Evolutionary conservation across 345 rosid species (phyloP).

Genomic region (Conringia planisiliqua): DNA sequence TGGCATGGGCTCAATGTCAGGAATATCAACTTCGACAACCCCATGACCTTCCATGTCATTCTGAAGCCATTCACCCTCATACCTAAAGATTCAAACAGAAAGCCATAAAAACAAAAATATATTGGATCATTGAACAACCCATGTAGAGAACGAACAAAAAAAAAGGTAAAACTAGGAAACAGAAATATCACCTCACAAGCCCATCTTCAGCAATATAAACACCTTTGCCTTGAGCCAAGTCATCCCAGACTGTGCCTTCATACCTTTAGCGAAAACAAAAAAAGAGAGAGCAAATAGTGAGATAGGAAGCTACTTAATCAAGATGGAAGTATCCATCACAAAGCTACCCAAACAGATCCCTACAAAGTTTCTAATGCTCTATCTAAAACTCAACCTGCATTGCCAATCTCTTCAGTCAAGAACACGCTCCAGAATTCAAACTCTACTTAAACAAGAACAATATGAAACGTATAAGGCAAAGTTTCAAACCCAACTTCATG

Average conservation of each 20-base stretch:
- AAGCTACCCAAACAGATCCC: slow-evolving; percentile 4
- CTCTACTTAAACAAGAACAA: background rate
- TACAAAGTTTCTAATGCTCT: background rate
- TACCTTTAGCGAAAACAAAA: slow-evolving; percentile 45
- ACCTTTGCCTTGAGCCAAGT: slow-evolving; percentile 94
- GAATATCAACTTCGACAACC: slow-evolving; percentile 86
- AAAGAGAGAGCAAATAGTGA: background rate
- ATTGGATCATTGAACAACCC: background rate
- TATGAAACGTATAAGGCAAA: background rate
- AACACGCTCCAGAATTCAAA: background rate
- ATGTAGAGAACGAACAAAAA: background rate
- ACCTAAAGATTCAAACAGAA: slow-evolving; percentile 41
- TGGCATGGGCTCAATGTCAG: slow-evolving; percentile 84
- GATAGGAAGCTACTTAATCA: slow-evolving; percentile 3
- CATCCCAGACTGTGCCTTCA: slow-evolving; percentile 97
- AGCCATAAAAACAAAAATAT: background rate
- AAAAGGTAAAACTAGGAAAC: background rate
- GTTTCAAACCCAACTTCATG: background rate
- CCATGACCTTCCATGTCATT: slow-evolving; percentile 90
- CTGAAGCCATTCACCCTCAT: slow-evolving; percentile 97
- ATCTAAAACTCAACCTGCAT: slow-evolving; percentile 1
- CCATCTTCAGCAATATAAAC: slow-evolving; percentile 80
- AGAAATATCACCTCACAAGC: slow-evolving; percentile 57
- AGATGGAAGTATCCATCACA: slow-evolving; percentile 7
- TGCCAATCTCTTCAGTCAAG: background rate